Evolutionary conservation across 73 alveolate species (phyloP).

Genomic region (Uronychia binucleata): DNA sequence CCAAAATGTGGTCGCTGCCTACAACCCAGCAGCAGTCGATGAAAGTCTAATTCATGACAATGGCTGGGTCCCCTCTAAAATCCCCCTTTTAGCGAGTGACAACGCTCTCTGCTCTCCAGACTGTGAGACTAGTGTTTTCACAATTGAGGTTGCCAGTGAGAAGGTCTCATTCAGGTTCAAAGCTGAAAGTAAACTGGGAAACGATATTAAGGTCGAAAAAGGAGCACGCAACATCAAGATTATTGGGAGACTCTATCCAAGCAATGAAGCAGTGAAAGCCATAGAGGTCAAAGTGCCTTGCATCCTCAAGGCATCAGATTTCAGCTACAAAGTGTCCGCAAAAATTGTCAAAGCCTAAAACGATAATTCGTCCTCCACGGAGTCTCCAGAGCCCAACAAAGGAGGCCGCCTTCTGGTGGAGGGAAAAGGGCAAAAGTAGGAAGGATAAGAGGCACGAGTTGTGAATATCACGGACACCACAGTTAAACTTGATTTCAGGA

Average conservation of each 20-base stretch:
- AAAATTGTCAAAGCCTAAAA: background rate
- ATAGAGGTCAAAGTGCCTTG: background rate
- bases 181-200: background rate
- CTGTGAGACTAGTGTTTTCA: background rate
- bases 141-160: background rate
- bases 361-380: background rate
- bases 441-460: too few relatives aligned
- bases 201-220: background rate
- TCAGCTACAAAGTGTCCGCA: background rate
- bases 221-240: background rate
- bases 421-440: background rate
- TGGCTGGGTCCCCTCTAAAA: background rate
- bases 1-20: background rate
- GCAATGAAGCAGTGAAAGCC: background rate
- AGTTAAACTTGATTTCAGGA: background rate
- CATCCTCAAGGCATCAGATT: background rate
- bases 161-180: background rate
- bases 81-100: background rate
- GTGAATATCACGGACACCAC: too few relatives aligned
- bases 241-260: background rate
- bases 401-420: background rate
- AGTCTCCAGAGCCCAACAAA: background rate
- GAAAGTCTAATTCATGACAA: background rate
- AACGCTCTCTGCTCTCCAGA: background rate
- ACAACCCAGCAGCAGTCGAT: background rate